Percentiles rank a stretch among this genome's conserved stretches.
These are phyloP conservation scores for Moniliella sp. DNA, from an alignment of 1,284 basidiomycete species.

Conservation along the genomic window DNA sequence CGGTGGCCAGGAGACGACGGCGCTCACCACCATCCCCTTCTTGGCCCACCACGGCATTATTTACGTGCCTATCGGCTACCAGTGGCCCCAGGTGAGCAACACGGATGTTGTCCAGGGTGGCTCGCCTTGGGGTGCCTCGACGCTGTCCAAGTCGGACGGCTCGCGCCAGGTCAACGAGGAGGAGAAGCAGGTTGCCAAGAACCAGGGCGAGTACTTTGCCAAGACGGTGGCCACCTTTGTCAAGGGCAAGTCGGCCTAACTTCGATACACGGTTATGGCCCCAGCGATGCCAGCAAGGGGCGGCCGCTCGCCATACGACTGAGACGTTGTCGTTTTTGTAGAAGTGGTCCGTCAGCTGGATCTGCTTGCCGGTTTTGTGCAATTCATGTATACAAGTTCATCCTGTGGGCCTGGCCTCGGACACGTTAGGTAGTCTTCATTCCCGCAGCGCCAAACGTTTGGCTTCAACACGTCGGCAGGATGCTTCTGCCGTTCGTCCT, in stretches of 20 bases:
- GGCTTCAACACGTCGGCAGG: too few relatives aligned
- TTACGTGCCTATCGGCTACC: constrained; percentile 12
- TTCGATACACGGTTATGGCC: too few relatives aligned
- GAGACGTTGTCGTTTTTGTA: too few relatives aligned
- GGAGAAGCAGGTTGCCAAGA: constrained; percentile 10
- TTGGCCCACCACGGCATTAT: constrained; percentile 19
- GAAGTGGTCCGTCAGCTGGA: too few relatives aligned
- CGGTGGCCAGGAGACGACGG: constrained; percentile 19
- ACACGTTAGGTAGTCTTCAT: too few relatives aligned
- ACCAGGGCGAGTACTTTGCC: constrained; percentile 14
- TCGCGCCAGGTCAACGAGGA: constrained; percentile 8
- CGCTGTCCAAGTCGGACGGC: constrained; percentile 14
- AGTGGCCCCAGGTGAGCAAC: constrained; percentile 5
- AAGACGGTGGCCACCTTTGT: constrained; percentile 12
- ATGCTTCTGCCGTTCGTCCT: too few relatives aligned
- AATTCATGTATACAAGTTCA: too few relatives aligned
- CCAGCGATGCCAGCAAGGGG: too few relatives aligned
- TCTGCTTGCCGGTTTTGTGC: too few relatives aligned
- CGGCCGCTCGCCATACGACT: too few relatives aligned
- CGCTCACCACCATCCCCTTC: constrained; percentile 19
- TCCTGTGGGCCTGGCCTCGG: too few relatives aligned
- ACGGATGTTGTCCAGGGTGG: constrained; percentile 8
- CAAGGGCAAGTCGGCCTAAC: constrained; percentile 9
- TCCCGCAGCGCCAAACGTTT: too few relatives aligned
- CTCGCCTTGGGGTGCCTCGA: constrained; percentile 13